These are phyloP conservation scores for Zancudomyces culisetae DNA, from an alignment of 371 early-diverging fungal genomes.

Conservation along the genomic window DNA sequence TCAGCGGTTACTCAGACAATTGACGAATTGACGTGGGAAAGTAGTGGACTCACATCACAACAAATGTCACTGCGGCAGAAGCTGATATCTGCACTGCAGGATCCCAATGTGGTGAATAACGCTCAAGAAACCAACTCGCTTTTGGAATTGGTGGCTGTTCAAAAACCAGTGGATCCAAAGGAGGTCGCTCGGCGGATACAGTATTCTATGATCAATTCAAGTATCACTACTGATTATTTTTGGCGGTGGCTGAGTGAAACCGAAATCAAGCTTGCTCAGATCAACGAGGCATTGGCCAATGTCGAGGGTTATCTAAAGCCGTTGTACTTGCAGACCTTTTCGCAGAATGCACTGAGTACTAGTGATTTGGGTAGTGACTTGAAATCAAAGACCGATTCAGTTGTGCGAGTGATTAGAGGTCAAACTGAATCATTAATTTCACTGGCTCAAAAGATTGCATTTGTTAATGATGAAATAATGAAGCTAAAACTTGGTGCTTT, in stretches of 20 bases:
- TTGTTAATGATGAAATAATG: background rate
- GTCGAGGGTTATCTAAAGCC: constrained; percentile 12
- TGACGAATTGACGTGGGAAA: constrained; percentile 11
- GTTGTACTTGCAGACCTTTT: background rate
- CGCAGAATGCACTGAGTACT: background rate
- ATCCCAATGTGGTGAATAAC: background rate
- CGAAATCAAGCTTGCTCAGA: constrained; percentile 9
- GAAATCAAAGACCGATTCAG: background rate
- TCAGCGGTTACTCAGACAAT: constrained; percentile 4
- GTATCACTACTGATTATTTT: constrained; percentile 17
- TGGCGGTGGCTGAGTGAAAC: constrained; percentile 18
- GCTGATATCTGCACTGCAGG: constrained; percentile 5
- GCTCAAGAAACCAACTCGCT: background rate
- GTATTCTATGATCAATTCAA: constrained; percentile 13
- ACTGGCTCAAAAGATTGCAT: background rate
- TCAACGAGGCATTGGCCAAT: constrained; percentile 11
- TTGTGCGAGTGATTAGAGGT: background rate
- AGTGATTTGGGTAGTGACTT: background rate
- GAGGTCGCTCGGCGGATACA: constrained; percentile 21
- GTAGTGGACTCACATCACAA: constrained; percentile 15
- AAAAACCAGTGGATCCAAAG: constrained; percentile 7
- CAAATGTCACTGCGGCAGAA: constrained; percentile 18
- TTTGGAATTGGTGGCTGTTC: background rate
- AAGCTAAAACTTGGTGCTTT: background rate
- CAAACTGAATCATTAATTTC: background rate